A percentile compares a stretch with the other conserved stretches of the same genome.
Conservation (phyloP, 768 basidiomycete species). For the Kwoniella sp. region DNA sequence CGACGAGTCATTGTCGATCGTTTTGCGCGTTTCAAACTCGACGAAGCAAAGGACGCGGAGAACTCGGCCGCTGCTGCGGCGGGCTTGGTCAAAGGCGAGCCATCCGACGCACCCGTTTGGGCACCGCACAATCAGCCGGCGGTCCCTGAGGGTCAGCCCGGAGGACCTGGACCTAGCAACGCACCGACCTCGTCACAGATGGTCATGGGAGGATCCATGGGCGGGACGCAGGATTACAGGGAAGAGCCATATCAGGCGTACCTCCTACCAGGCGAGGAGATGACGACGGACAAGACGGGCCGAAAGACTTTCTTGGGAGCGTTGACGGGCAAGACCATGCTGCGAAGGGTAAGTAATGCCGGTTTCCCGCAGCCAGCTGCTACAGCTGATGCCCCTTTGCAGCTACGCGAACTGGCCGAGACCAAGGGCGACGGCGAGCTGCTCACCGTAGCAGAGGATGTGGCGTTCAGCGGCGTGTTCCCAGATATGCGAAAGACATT, state of each 20-base stretch:
- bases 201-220: no score
- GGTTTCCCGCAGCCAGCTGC: not conserved
- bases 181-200: no score
- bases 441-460: slow-evolving; percentile 38
- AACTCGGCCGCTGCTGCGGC: slow-evolving; percentile 29
- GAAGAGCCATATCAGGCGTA: slow-evolving; percentile 31
- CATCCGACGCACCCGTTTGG: slow-evolving; percentile 2
- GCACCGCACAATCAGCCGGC: slow-evolving; percentile 1
- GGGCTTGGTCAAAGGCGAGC: slow-evolving; percentile 4
- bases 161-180: no score
- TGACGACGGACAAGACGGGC: slow-evolving; percentile 32
- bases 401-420: slow-evolving; percentile 37
- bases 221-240: no score
- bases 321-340: slow-evolving; percentile 37
- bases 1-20: slow-evolving; percentile 44
- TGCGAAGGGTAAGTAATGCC: slow-evolving; percentile 35
- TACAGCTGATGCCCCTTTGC: not conserved
- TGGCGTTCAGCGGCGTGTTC: slow-evolving; percentile 44
- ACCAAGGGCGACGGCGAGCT: slow-evolving; percentile 28
- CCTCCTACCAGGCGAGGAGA: slow-evolving; percentile 39
- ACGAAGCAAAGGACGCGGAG: slow-evolving; percentile 40
- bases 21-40: slow-evolving; percentile 43
- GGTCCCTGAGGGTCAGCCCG: not conserved
- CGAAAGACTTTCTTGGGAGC: slow-evolving; percentile 38
- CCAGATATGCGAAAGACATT: slow-evolving; percentile 48